Percentiles rank a stretch among this genome's conserved stretches.
phyloP scores from a whole-genome alignment of 2,329 filamentous ascomycete genomes.

The Microsporum ferrugineum region DNA sequence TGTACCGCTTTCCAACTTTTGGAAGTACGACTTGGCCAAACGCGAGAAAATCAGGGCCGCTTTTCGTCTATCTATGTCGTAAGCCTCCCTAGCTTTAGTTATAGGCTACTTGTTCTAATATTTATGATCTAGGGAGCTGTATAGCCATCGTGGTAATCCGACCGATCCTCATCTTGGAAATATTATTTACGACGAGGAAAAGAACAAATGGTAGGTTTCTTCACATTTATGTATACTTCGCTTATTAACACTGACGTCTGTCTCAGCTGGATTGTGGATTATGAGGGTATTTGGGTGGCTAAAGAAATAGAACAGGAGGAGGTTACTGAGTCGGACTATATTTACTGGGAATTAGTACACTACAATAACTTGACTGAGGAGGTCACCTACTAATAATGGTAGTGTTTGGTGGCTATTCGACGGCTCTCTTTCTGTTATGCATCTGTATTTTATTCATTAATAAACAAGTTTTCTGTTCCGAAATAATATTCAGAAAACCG shows the following conservation, averaged over 20 bases:
- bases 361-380: neutral
- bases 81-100: neutral
- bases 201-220: constrained; percentile 6
- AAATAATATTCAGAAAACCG: too few species aligned
- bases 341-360: neutral
- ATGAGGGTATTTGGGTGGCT: neutral
- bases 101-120: neutral
- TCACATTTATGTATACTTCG: neutral
- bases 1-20: constrained; percentile 5
- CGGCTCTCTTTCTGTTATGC: too few species aligned
- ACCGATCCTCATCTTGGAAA: constrained; percentile 3
- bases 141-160: too few species aligned
- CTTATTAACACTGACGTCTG: neutral
- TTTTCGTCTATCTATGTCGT: neutral
- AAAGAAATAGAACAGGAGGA: neutral
- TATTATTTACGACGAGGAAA: constrained; percentile 8
- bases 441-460: too few species aligned
- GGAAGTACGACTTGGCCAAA: constrained; percentile 1
- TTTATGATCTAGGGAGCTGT: constrained; percentile 1
- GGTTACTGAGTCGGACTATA: neutral
- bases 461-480: too few species aligned
- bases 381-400: neutral
- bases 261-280: neutral
- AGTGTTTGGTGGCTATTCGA: neutral
- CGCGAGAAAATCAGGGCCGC: constrained; percentile 8